phyloP scores from a whole-genome alignment of 2,329 filamentous ascomycete genomes.

The Metarhizium rileyi region DNA sequence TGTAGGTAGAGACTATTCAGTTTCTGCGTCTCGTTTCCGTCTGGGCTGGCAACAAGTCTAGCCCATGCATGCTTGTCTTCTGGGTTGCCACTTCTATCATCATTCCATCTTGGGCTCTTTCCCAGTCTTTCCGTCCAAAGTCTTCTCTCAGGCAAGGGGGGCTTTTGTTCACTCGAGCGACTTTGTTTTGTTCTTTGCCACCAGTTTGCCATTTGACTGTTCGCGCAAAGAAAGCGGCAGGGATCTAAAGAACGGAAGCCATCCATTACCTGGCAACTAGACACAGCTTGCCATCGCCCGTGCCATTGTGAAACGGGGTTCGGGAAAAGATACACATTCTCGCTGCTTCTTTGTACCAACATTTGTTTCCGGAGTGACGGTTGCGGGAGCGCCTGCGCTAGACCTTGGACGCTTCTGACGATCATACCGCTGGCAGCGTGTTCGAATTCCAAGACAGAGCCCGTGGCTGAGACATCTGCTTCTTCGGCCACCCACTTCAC shows the following conservation, averaged over 20 bases:
- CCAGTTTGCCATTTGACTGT: not conserved
- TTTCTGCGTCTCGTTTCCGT: not conserved
- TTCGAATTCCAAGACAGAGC: conserved; percentile 9
- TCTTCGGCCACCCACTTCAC: conserved; percentile 5
- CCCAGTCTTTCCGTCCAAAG: not conserved
- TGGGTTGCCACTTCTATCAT: not conserved
- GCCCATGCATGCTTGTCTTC: not conserved
- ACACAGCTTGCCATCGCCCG: not conserved
- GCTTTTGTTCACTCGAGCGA: too few relatives aligned
- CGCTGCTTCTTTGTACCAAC: not conserved
- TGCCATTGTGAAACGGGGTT: not conserved
- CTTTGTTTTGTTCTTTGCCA: not conserved
- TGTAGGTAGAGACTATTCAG: too few relatives aligned
- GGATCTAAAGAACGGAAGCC: not conserved
- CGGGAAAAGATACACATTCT: not conserved
- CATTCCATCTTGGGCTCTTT: not conserved
- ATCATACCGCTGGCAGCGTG: conserved; percentile 5
- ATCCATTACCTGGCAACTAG: not conserved
- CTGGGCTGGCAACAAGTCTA: not conserved
- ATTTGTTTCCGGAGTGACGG: conserved; percentile 14
- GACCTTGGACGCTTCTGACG: not conserved
- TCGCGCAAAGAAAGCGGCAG: too few relatives aligned
- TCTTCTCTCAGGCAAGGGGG: not conserved
- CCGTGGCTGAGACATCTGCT: conserved; percentile 15
- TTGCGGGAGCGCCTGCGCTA: conserved; percentile 8